Conservation (phyloP, 805 yeast genomes). For the Metschnikowia reukaufii region DNA sequence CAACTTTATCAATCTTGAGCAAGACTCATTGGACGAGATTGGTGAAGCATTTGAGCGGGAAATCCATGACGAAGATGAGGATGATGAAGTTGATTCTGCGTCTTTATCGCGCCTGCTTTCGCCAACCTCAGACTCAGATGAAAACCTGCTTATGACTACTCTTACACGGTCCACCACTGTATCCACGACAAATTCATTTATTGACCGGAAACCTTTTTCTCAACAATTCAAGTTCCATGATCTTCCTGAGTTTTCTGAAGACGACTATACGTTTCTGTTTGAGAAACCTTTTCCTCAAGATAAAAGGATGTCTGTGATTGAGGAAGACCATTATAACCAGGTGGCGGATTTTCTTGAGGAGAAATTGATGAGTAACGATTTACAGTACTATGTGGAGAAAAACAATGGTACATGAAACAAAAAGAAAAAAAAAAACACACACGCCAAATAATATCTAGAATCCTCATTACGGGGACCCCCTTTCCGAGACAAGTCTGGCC, state of each 20-base stretch:
- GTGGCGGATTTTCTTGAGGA: conserved; percentile 43
- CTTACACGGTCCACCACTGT: conserved; percentile 45
- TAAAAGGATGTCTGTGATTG: conserved; percentile 23
- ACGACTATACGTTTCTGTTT: conserved; percentile 20
- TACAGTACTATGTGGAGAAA: conserved; percentile 32
- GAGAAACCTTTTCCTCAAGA: conserved; percentile 19
- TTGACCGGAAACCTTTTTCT: conserved; percentile 15
- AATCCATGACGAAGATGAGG: conserved; percentile 23
- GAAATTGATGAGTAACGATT: conserved; percentile 38
- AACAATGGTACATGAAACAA: neutral
- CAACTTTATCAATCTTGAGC: conserved; percentile 29
- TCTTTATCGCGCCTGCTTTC: conserved; percentile 39
- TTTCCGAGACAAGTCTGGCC: too few relatives aligned
- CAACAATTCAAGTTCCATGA: conserved; percentile 29
- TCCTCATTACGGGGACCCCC: too few relatives aligned
- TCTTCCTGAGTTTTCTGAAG: conserved; percentile 32
- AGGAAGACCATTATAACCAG: conserved; percentile 41
- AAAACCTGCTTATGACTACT: conserved; percentile 38
- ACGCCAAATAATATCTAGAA: too few relatives aligned
- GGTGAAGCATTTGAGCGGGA: conserved; percentile 5
- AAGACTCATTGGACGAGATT: conserved; percentile 20
- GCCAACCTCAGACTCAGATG: conserved; percentile 35
- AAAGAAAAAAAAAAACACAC: neutral
- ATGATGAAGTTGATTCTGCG: conserved; percentile 23
- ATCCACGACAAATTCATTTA: conserved; percentile 30